Evolutionary conservation across 2,329 filamentous ascomycete genomes (phyloP).

Genomic region (Xylaria sp.): DNA sequence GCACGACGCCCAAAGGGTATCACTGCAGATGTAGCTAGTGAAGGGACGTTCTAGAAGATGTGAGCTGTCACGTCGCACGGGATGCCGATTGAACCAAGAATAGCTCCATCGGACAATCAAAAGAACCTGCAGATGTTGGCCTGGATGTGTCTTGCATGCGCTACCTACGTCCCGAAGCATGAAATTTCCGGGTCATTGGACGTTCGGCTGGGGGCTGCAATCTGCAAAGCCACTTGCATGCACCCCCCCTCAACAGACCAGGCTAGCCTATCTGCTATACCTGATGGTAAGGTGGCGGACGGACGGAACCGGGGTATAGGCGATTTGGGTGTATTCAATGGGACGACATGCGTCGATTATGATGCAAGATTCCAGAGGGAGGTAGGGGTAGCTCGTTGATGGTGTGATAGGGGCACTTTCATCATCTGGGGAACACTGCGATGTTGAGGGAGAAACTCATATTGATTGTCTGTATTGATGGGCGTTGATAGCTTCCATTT

Average conservation of each 20-base stretch:
- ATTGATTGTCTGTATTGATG: conserved; percentile 30
- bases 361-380: conserved; percentile 18
- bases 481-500: conserved; percentile 14
- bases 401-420: conserved; percentile 12
- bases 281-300: conserved; percentile 2
- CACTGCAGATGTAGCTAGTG: conserved; percentile 12
- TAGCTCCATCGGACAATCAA: conserved; percentile 9
- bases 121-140: conserved; percentile 15
- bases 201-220: conserved; percentile 18
- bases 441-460: conserved; percentile 7
- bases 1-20: conserved; percentile 19
- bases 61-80: conserved; percentile 9
- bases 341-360: conserved; percentile 19
- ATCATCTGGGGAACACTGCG: neutral
- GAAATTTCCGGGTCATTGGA: conserved; percentile 28
- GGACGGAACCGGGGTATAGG: conserved; percentile 17
- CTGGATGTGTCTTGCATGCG: conserved; percentile 33
- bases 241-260: conserved; percentile 19
- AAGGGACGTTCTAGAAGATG: conserved; percentile 28
- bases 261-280: conserved; percentile 24
- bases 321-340: conserved; percentile 22
- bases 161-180: conserved; percentile 6
- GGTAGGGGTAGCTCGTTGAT: conserved; percentile 9
- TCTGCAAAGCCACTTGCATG: conserved; percentile 32
- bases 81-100: conserved; percentile 21